phyloP scores from a whole-genome alignment of 805 yeast species.

The Priceomyces castillae region DNA sequence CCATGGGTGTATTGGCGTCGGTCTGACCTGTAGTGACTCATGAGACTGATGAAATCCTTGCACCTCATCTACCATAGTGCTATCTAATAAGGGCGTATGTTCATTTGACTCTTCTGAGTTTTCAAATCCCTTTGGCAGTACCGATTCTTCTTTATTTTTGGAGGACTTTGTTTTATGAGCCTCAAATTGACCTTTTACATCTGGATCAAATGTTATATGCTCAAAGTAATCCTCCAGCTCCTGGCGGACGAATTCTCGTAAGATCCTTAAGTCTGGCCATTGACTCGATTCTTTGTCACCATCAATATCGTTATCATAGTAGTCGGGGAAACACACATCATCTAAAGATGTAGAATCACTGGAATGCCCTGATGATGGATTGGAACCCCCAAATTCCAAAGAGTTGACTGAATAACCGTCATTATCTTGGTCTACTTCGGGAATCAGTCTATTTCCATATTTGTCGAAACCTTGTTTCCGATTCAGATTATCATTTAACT shows the following conservation, averaged over 20 bases:
- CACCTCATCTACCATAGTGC: constrained; percentile 31
- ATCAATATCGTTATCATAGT: constrained; percentile 32
- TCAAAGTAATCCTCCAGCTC: constrained; percentile 46
- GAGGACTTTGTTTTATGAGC: too few species aligned
- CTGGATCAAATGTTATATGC: constrained; percentile 1
- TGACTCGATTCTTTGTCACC: constrained; percentile 24
- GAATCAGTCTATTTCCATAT: constrained; percentile 4
- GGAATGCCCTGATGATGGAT: constrained; percentile 60
- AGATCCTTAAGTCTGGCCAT: constrained; percentile 84
- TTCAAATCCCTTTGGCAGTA: neutral
- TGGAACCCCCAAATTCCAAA: constrained; percentile 50
- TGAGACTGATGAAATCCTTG: constrained; percentile 38
- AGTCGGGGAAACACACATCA: constrained; percentile 90
- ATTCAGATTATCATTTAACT: constrained; percentile 12
- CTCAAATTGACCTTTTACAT: neutral
- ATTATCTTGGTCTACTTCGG: constrained; percentile 10
- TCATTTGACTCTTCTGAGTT: constrained; percentile 19
- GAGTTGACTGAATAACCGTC: constrained; percentile 20
- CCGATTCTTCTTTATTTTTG: neutral
- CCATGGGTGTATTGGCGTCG: constrained; percentile 76
- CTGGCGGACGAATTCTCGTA: constrained; percentile 73
- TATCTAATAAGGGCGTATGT: constrained; percentile 28
- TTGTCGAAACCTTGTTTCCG: constrained; percentile 12
- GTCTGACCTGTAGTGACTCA: constrained; percentile 56
- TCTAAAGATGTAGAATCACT: constrained; percentile 73